Evolutionary conservation across 768 basidiomycete genomes (phyloP), one percentile per base, ranked within the genome.

Genomic region (Auriculariales sp.): DNA sequence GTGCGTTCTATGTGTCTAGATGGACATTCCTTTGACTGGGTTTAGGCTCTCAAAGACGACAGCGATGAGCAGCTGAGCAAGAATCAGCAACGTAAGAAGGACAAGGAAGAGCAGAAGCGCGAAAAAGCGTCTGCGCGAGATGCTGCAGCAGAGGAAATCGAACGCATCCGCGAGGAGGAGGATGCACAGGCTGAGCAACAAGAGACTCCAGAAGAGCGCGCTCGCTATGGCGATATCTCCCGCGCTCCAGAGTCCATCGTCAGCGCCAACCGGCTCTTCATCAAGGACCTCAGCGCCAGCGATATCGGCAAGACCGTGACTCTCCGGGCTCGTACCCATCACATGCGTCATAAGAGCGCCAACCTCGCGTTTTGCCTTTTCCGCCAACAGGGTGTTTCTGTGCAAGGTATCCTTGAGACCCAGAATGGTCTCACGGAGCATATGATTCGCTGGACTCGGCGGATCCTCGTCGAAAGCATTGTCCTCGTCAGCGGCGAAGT

Each of bases 401-500:
- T 60, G 15, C 59, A 60, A 47, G 59, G 56, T 42, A 51, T 59
- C 11, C 35, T 60, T 2, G 42, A 28, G 10, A 30, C 32, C 6
- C 50, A 30, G 15, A 50, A 57, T 25, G n/a, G 29, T 46, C 28
- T 71, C 15, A 69, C 67, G 36, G 70, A 71, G 59, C 71, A 70
- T 57, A 74, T 74, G 72, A 58, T 72, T 39, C 69, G 66, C 55
- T 73, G 62, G 58, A 65, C 64, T n/a, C 63, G 62, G 22, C 52
- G 59, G 7, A 61, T 73, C 39, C 59, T 65, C 24, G 57, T 59
- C 39, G 73, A 74, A 59, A 63, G 64, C 15, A 67, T 74, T 52
- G 72, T 73, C 1, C 58, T 68, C 34, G 71, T 73, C 24, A 69
- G 70, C 57, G 58, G 56, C 2, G 46, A 39, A 9, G 25, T 49